phyloP scores from a whole-genome alignment of 1,284 basidiomycete genomes.

The Dichomitus squalens region DNA sequence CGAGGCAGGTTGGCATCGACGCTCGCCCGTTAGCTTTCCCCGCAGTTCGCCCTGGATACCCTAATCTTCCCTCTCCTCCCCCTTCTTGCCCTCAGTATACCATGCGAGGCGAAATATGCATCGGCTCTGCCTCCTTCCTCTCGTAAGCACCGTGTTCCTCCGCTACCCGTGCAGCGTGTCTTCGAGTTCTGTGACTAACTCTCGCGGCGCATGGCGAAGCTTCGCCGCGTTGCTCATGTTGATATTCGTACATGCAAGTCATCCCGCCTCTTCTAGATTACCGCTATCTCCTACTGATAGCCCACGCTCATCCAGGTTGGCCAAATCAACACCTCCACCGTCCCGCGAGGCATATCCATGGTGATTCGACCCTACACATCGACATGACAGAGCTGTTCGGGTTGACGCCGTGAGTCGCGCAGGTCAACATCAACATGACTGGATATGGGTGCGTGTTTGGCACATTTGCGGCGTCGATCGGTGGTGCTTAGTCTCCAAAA shows the following conservation, averaged over 20 bases:
- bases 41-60: slow-evolving; percentile 31
- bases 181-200: slow-evolving; percentile 26
- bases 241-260: slow-evolving; percentile 76
- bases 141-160: slow-evolving; percentile 59
- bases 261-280: slow-evolving; percentile 14
- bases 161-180: slow-evolving; percentile 17
- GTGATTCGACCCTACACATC: slow-evolving; percentile 40
- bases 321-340: slow-evolving; percentile 75
- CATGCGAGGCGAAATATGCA: slow-evolving; percentile 75
- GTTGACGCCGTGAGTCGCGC: slow-evolving; percentile 25
- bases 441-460: slow-evolving; percentile 58
- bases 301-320: slow-evolving; percentile 55
- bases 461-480: slow-evolving; percentile 6
- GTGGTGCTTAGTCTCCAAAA: slow-evolving; percentile 31
- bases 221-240: slow-evolving; percentile 67
- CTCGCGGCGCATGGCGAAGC: slow-evolving; percentile 39
- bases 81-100: slow-evolving; percentile 13
- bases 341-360: slow-evolving; percentile 74
- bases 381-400: slow-evolving; percentile 12
- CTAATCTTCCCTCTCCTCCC: slow-evolving; percentile 26
- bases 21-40: slow-evolving; percentile 9
- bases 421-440: slow-evolving; percentile 73
- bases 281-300: slow-evolving; percentile 25
- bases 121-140: slow-evolving; percentile 65
- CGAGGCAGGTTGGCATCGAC: slow-evolving; percentile 12